A percentile compares a stretch with the other conserved stretches of the same genome.
Conservation (phyloP, 2,329 filamentous ascomycete species). For the Fusarium papillatum region DNA sequence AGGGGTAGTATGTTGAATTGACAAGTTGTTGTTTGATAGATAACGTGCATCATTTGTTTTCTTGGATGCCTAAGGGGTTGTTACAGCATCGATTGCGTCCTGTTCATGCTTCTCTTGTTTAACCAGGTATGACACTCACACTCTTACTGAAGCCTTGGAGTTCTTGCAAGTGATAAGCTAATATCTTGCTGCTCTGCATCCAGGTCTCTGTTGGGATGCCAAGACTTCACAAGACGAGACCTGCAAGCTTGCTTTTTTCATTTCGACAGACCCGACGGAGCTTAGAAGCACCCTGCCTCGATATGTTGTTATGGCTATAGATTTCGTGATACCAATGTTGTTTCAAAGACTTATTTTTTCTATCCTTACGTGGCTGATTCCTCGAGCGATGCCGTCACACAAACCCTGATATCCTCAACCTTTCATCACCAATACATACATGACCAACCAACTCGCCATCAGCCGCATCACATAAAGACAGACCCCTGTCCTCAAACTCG, state of each 20-base stretch:
- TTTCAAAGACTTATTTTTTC: no score
- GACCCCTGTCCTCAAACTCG: not conserved
- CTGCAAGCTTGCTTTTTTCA: not conserved
- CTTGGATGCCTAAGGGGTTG: not conserved
- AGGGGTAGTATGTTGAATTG: constrained; percentile 15
- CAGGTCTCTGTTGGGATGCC: not conserved
- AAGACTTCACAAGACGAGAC: not conserved
- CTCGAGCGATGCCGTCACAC: not conserved
- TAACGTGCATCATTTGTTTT: not conserved
- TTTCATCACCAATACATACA: no score
- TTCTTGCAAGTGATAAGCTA: not conserved
- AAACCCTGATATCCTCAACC: not conserved
- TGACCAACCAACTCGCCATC: not conserved
- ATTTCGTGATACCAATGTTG: not conserved
- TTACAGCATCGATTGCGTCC: not conserved
- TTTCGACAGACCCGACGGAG: not conserved
- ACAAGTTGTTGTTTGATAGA: not conserved
- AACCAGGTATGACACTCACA: not conserved
- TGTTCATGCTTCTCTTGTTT: not conserved
- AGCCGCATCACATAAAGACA: not conserved
- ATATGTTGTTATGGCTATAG: not conserved
- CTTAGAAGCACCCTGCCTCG: not conserved
- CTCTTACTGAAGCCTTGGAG: not conserved
- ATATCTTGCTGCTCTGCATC: not conserved
- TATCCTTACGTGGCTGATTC: no score